Base-by-base conservation (phyloP, 768 basidiomycete species). In the Baorangia bicolor region DNA sequence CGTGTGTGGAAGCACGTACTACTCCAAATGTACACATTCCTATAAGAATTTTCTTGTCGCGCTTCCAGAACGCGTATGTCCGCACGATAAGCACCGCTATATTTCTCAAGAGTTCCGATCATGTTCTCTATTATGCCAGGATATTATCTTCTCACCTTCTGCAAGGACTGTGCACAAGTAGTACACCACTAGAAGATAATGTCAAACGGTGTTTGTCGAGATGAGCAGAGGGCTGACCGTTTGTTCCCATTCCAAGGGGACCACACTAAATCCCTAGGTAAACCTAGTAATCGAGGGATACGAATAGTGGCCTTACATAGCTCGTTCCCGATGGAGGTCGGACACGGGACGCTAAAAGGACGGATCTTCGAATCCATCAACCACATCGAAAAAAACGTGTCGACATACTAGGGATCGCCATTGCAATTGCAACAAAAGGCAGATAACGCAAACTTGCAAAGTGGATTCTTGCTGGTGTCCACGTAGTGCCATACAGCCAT, bases 371-470 rank as follows among this genome's bases (percentile, higher is more conserved):
- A 11, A 41, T 43, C 33, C 9, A 4, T 28, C 8, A 35, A 2
- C 6, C n/a, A 18, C 13, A 6, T 33, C 11, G 6, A 25, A 37
- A 21, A 38, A 27, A 16, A 18, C 12, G n/a, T 8, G 16, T 21
- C 14, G 3, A 39, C 61, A 11, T 30, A 63, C 62, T 51, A 6
- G 55, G 35, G 39, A 63, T 50, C 12, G 54, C 58, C 56, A 68
- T 41, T 7, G 44, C 43, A 8, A 66, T 43, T 12, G 50, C 56
- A 27, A 56, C 33, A 5, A 68, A 59, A 9, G 66, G 65, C 4
- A 67, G 40, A 56, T 67, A 68, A 20, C 65, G 66, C 31, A 37
- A 60, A n/a, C 44, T 21, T 16, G 49, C n/a, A 49, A 68, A 67
- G 20, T 59, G 57, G 6, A 68, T 49, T 52, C 65, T 51, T 51